These are phyloP conservation scores for Auriscalpium orientale DNA, from an alignment of 768 basidiomycete species.

Conservation along the genomic window DNA sequence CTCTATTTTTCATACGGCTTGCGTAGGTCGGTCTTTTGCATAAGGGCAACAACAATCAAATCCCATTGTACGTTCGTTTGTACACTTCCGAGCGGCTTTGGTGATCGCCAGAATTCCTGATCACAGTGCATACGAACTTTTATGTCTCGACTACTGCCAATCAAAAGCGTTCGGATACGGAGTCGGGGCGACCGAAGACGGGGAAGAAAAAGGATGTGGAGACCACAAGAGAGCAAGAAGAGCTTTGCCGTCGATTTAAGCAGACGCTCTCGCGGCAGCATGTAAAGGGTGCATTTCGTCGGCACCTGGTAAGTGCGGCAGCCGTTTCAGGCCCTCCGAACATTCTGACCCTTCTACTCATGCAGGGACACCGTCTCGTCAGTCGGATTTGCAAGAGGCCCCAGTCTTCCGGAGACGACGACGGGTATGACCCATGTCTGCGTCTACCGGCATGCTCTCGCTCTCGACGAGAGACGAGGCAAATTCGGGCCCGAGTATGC, in stretches of 20 bases:
- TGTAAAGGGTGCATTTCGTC: slow-evolving; percentile 33
- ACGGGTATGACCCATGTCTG: slow-evolving; percentile 24
- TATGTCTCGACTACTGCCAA: neutral
- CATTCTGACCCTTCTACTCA: neutral
- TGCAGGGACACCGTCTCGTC: slow-evolving; percentile 41
- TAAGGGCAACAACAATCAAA: slow-evolving; percentile 32
- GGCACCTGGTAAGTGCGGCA: slow-evolving; percentile 32
- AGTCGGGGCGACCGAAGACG: no score
- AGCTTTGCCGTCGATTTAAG: no score
- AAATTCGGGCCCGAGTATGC: slow-evolving; percentile 40
- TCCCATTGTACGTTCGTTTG: slow-evolving; percentile 26
- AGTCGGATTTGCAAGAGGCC: slow-evolving; percentile 28
- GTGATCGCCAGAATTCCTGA: no score
- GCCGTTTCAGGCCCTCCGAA: neutral
- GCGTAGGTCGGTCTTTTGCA: slow-evolving; percentile 37
- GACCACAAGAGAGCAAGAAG: no score
- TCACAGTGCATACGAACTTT: slow-evolving; percentile 31
- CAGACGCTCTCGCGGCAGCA: no score
- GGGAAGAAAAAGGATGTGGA: no score
- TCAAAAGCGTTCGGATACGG: no score
- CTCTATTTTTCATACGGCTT: no score
- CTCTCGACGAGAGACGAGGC: slow-evolving; percentile 39
- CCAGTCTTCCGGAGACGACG: slow-evolving; percentile 25
- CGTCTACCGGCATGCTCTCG: slow-evolving; percentile 37
- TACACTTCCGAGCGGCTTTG: neutral